A percentile compares a stretch with the other conserved stretches of the same genome.
Conservation (phyloP, 2,329 filamentous ascomycete genomes). For the Talaromyces pinophilus region DNA sequence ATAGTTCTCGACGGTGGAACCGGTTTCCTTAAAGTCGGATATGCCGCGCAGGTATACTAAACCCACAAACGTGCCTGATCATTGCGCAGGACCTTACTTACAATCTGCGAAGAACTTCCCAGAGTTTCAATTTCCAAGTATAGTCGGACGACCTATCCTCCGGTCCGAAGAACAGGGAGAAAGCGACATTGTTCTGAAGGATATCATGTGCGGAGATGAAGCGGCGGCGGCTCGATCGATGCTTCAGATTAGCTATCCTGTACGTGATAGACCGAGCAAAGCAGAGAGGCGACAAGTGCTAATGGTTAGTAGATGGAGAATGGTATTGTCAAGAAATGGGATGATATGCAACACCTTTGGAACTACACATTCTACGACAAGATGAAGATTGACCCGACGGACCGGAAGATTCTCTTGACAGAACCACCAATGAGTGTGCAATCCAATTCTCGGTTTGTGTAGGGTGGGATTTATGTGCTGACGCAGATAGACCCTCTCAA, state of each 20-base stretch:
- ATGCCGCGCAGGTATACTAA: constrained; percentile 75
- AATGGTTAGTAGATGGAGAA: constrained; percentile 78
- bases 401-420: constrained; percentile 94
- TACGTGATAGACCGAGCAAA: constrained; percentile 38
- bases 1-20: constrained; percentile 98
- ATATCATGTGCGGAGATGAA: constrained; percentile 99
- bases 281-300: constrained; percentile 8
- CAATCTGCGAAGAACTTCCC: constrained; percentile 78
- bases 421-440: constrained; percentile 76
- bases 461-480: not conserved
- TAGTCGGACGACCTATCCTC: constrained; percentile 95
- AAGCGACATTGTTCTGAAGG: constrained; percentile 75
- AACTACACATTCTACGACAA: constrained; percentile 98
- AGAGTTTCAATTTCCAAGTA: constrained; percentile 97
- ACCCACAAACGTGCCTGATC: not conserved
- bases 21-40: constrained; percentile 99
- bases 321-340: constrained; percentile 98
- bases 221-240: constrained; percentile 92
- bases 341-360: constrained; percentile 99
- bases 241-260: constrained; percentile 96
- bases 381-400: constrained; percentile 85
- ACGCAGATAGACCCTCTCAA: constrained; percentile 74
- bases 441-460: not conserved
- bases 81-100: constrained; percentile 15
- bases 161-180: constrained; percentile 85